Evolutionary conservation across 2,329 filamentous ascomycete genomes (phyloP).

Genomic region (Alternaria sp.): DNA sequence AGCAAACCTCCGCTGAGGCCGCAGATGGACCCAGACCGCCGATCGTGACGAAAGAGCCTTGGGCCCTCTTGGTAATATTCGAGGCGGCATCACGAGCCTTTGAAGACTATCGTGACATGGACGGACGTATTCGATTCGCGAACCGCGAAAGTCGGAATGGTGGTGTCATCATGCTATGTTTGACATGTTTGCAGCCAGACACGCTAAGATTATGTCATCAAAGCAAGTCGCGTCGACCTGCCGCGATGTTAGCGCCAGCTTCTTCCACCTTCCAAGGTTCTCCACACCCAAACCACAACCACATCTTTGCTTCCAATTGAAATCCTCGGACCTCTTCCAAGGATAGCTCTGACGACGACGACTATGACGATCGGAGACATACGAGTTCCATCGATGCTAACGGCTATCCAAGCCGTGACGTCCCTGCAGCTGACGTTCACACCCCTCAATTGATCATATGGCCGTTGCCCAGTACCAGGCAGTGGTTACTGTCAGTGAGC

Average conservation of each 20-base stretch:
- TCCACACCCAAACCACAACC: slow-evolving; percentile 5
- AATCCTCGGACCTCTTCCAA: neutral
- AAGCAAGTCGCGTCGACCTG: neutral
- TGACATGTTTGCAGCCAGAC: slow-evolving; percentile 27
- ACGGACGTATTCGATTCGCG: slow-evolving; percentile 14
- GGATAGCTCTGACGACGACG: neutral
- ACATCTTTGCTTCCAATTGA: slow-evolving; percentile 1
- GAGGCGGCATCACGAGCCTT: slow-evolving; percentile 43
- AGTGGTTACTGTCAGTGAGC: neutral
- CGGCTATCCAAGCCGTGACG: neutral
- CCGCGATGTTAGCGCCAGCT: neutral
- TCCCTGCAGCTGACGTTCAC: neutral
- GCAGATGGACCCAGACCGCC: slow-evolving; percentile 21
- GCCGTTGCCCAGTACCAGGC: neutral
- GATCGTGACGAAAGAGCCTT: slow-evolving; percentile 21
- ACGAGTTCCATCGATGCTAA: neutral
- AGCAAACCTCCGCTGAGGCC: slow-evolving; percentile 35
- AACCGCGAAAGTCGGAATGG: slow-evolving; percentile 15
- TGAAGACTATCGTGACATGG: slow-evolving; percentile 25
- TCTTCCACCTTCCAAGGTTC: neutral
- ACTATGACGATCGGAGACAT: neutral
- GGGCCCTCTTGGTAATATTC: slow-evolving; percentile 30
- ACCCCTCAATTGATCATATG: neutral
- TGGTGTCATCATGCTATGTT: slow-evolving; percentile 37
- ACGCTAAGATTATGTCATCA: slow-evolving; percentile 9